phyloP scores from a whole-genome alignment of 2,329 filamentous ascomycete species.

The Pyricularia grisea region DNA sequence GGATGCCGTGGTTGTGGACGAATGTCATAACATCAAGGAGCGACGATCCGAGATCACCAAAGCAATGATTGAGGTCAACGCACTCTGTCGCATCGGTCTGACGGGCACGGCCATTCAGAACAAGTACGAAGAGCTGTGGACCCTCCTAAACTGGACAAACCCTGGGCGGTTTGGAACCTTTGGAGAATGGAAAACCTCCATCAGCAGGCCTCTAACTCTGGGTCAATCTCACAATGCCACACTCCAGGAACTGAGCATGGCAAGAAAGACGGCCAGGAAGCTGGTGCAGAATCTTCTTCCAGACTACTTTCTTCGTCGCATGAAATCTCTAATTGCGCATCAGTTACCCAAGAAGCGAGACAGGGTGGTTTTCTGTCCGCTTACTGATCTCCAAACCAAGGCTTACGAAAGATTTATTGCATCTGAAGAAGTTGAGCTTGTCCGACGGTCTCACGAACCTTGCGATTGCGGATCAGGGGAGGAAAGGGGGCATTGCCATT shows the following conservation, averaged over 20 bases:
- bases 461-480: constrained; percentile 64
- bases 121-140: constrained; percentile 96
- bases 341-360: constrained; percentile 94
- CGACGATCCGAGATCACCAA: constrained; percentile 66
- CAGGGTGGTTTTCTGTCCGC: constrained; percentile 85
- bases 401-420: constrained; percentile 80
- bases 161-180: constrained; percentile 60
- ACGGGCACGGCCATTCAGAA: constrained; percentile 97
- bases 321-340: constrained; percentile 86
- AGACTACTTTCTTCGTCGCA: constrained; percentile 80
- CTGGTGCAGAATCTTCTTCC: constrained; percentile 83
- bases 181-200: constrained; percentile 67
- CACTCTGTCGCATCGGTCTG: constrained; percentile 83
- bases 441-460: constrained; percentile 55
- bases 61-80: constrained; percentile 84
- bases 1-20: constrained; percentile 92
- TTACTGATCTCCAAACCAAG: constrained; percentile 70
- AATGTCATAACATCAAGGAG: constrained; percentile 87
- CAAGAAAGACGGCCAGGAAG: constrained; percentile 72
- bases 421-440: constrained; percentile 57
- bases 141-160: constrained; percentile 90
- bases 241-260: constrained; percentile 67
- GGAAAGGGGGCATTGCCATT: constrained; percentile 76
- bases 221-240: constrained; percentile 94
- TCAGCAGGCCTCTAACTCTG: constrained; percentile 70